Base-by-base conservation (phyloP, 2,329 filamentous ascomycete genomes). In the Aspergillus caelatus region DNA sequence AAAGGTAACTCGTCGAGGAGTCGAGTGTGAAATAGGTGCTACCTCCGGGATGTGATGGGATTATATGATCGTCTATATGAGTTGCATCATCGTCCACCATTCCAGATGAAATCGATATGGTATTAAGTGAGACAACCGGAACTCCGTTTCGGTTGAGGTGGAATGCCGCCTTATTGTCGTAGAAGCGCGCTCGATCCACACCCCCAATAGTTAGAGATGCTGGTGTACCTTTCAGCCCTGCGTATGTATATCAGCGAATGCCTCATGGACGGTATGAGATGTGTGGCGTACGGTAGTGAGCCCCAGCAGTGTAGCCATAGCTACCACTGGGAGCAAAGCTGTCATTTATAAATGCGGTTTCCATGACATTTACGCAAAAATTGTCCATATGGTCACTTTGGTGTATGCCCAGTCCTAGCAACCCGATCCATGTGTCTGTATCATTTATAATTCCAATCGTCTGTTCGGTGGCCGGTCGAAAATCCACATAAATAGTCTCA, bases 231-330 rank as follows among this genome's bases (percentile, higher is more conserved):
- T 58, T 58, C 41, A 58, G 12, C 9, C 56, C 56, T 58, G 16
- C 1, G 9, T 11, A 19, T 7, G 1, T 14, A n/a, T 12, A 36
- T 56, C 2, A 56, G 53, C 6, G 16, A 28, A 4, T 3, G 21
- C 7, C 11, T 21, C 2, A 10, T 4, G 12, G 23, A 19, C 1
- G 21, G 11, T 11, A 2, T 4, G 1, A 10, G 11, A 14, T 34
- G 21, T 5, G n/a, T 36, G 10, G 21, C 56, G 32, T 58, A 58
- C 56, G 56, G 23, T 58, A 58, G 11, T 58, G 1, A n/a, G 56
- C 56, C 26, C 56, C 56, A 19, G 56, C 56, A 36, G 56, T 58
- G 43, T 58, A 58, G n/a, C 56, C 56, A 50, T 58, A 58, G 7
- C 9, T 58, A 3, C 16, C 16, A 19, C 56, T 58, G 1, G 56